Conservation (phyloP, 1,284 basidiomycete species). For the Hortiboletus rubellus region DNA sequence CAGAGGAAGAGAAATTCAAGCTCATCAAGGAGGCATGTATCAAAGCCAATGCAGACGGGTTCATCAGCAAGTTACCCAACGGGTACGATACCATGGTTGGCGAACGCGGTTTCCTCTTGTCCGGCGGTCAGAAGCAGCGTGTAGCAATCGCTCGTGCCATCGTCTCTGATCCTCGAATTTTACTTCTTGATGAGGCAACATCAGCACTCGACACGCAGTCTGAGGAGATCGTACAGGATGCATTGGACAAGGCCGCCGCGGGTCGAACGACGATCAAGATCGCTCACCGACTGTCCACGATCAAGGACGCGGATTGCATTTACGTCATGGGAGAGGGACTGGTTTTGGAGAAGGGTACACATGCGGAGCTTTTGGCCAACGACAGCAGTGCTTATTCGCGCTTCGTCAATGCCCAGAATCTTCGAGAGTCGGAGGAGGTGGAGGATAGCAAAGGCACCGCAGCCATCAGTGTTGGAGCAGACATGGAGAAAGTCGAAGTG, state of each 20-base stretch:
- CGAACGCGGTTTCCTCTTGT: slow-evolving; percentile 88
- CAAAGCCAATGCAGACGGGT: slow-evolving; percentile 86
- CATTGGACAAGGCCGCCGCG: slow-evolving; percentile 87
- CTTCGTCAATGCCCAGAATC: slow-evolving; percentile 79
- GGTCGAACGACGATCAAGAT: slow-evolving; percentile 81
- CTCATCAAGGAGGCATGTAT: slow-evolving; percentile 86
- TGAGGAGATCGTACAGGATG: slow-evolving; percentile 93
- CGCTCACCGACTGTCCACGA: slow-evolving; percentile 76
- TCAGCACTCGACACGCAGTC: slow-evolving; percentile 88
- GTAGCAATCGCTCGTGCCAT: slow-evolving; percentile 94
- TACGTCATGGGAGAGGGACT: slow-evolving; percentile 35
- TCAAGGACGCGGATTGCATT: slow-evolving; percentile 82
- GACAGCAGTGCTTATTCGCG: slow-evolving; percentile 71
- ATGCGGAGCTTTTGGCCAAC: slow-evolving; percentile 69
- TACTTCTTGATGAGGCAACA: slow-evolving; percentile 87
- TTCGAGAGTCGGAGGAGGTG: slow-evolving; percentile 50
- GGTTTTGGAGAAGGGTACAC: slow-evolving; percentile 42
- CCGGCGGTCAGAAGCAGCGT: slow-evolving; percentile 92
- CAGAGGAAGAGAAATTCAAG: slow-evolving; percentile 46
- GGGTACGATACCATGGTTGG: slow-evolving; percentile 93
- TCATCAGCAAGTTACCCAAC: slow-evolving; percentile 81
- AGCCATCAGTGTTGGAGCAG: slow-evolving; percentile 14
- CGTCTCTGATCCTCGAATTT: slow-evolving; percentile 84
- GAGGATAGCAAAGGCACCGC: slow-evolving; percentile 31
- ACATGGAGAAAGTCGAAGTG: slow-evolving; percentile 54